phyloP scores from a whole-genome alignment of 768 basidiomycete genomes.

The Clitopilus hobsonii region DNA sequence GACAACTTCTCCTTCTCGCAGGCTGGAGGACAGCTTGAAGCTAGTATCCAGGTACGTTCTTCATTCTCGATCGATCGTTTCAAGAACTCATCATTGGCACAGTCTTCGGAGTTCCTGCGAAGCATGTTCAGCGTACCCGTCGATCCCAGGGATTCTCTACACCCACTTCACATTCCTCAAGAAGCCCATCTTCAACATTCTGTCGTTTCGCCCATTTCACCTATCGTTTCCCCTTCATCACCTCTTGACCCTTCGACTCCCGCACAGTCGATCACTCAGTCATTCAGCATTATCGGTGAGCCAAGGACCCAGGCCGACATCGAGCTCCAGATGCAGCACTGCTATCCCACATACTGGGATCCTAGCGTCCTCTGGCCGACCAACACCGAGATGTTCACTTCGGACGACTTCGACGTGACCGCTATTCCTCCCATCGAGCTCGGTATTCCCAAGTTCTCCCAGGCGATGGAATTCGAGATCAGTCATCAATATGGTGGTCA shows the following conservation, averaged over 20 bases:
- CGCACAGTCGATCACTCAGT: constrained; percentile 23
- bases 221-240: constrained; percentile 45
- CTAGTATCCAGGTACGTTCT: constrained; percentile 38
- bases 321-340: constrained; percentile 33
- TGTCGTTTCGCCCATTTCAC: constrained; percentile 45
- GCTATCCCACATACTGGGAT: constrained; percentile 36
- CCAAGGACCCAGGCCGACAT: constrained; percentile 27
- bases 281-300: constrained; percentile 22
- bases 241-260: constrained; percentile 51
- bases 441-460: constrained; percentile 41
- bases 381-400: constrained; percentile 33
- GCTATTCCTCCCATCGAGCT: constrained; percentile 65
- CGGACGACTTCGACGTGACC: constrained; percentile 64
- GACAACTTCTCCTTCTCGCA: constrained; percentile 36
- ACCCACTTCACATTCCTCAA: constrained; percentile 39
- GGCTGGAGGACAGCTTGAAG: constrained; percentile 34
- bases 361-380: constrained; percentile 25
- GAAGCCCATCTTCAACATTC: constrained; percentile 35
- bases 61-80: constrained; percentile 2
- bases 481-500: constrained; percentile 25
- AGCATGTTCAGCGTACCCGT: constrained; percentile 37
- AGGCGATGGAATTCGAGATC: constrained; percentile 20
- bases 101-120: constrained; percentile 49
- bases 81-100: constrained; percentile 7
- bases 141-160: constrained; percentile 21